Conservation (phyloP, 2,329 filamentous ascomycete genomes). For the Colletotrichum higginsianum region DNA sequence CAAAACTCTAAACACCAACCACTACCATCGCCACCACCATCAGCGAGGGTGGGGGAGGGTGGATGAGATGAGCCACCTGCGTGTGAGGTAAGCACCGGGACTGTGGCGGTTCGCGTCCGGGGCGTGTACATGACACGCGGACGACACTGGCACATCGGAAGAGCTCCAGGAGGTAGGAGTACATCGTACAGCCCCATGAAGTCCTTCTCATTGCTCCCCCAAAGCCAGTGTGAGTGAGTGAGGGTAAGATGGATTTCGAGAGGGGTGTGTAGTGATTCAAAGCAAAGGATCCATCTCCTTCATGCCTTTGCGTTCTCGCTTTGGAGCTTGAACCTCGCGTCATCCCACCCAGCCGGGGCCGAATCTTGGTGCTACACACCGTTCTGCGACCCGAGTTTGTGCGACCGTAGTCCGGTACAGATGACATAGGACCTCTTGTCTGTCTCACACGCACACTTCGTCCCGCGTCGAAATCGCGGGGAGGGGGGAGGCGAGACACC, state of each 20-base stretch:
- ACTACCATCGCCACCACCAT: neutral
- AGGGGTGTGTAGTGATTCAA: neutral
- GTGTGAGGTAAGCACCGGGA: slow-evolving; percentile 23
- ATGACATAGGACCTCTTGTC: slow-evolving; percentile 5
- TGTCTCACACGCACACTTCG: slow-evolving; percentile 4
- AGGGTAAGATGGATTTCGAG: no score
- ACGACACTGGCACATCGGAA: neutral
- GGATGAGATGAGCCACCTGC: slow-evolving; percentile 3
- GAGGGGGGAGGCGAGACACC: neutral
- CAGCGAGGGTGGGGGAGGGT: slow-evolving; percentile 1
- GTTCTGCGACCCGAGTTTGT: slow-evolving; percentile 17
- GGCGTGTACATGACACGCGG: slow-evolving; percentile 2
- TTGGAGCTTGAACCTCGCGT: neutral
- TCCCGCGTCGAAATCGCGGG: neutral
- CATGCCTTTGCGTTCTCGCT: neutral
- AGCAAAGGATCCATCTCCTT: slow-evolving; percentile 8
- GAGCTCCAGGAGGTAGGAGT: neutral
- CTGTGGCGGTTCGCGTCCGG: slow-evolving; percentile 10
- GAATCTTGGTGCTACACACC: slow-evolving; percentile 16
- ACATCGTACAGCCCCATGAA: neutral
- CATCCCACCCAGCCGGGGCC: slow-evolving; percentile 19
- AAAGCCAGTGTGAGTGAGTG: neutral
- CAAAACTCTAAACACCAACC: slow-evolving; percentile 27
- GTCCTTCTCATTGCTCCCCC: neutral
- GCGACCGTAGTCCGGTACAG: neutral